Evolutionary conservation across 495 filamentous ascomycete genomes (phyloP).

Genomic region (Trichoderma gamsii): DNA sequence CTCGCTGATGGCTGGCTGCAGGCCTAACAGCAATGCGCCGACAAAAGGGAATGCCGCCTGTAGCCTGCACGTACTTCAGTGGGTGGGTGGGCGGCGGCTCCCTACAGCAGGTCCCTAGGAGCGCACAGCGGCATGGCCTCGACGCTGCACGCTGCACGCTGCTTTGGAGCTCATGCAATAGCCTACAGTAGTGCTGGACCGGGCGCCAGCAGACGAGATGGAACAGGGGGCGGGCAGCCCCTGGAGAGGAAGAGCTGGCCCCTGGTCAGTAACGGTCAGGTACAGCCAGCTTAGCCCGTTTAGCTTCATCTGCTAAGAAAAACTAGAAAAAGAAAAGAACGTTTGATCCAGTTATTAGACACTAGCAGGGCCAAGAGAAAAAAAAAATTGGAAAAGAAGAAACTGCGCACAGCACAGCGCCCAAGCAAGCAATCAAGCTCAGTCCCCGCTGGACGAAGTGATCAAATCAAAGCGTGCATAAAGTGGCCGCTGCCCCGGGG

Average conservation of each 20-base stretch:
- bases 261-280: too few species aligned
- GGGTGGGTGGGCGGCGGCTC: background rate
- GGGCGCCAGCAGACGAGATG: constrained; percentile 1
- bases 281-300: too few species aligned
- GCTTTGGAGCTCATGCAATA: background rate
- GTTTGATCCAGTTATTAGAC: too few species aligned
- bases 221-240: background rate
- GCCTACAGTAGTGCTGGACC: background rate
- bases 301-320: too few species aligned
- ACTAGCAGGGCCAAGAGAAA: background rate
- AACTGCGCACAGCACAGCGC: background rate
- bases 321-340: too few species aligned
- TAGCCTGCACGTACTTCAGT: background rate
- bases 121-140: background rate
- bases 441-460: background rate
- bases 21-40: background rate
- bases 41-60: background rate
- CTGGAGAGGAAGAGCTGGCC: too few species aligned
- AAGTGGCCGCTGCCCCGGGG: background rate
- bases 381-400: background rate
- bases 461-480: constrained; percentile 1
- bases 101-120: constrained; percentile 6
- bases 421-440: background rate
- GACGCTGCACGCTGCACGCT: background rate
- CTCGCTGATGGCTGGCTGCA: background rate